These are phyloP conservation scores for Fusarium sp. DNA, from an alignment of 2,329 filamentous ascomycete species.

Conservation along the genomic window DNA sequence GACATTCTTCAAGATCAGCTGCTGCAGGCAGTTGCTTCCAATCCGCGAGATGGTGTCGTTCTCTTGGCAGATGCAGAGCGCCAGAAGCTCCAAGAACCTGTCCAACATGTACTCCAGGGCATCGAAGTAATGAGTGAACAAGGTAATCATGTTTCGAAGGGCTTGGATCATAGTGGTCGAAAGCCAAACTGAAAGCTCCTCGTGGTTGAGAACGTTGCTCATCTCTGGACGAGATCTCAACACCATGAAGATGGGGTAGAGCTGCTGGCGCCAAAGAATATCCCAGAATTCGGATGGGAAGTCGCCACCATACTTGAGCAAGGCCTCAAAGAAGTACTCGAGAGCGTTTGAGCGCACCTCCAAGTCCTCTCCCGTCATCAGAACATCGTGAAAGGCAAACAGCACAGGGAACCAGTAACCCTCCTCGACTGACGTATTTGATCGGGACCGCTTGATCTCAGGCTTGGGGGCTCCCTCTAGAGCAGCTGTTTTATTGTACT, in stretches of 20 bases:
- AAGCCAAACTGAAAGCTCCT: slow-evolving; percentile 97
- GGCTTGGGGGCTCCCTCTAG: slow-evolving; percentile 58
- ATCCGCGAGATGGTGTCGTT: slow-evolving; percentile 99
- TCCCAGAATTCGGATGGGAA: slow-evolving; percentile 98
- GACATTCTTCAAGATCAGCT: slow-evolving; percentile 96
- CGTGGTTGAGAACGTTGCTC: slow-evolving; percentile 93
- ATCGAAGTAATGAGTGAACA: slow-evolving; percentile 99
- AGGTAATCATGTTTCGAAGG: slow-evolving; percentile 95
- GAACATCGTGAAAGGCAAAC: slow-evolving; percentile 97
- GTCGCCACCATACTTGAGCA: slow-evolving; percentile 88
- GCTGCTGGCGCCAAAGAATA: slow-evolving; percentile 93
- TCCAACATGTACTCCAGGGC: slow-evolving; percentile 97
- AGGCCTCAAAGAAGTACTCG: slow-evolving; percentile 95
- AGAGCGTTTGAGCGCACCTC: slow-evolving; percentile 92
- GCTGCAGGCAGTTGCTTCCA: slow-evolving; percentile 96
- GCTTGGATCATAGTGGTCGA: slow-evolving; percentile 99
- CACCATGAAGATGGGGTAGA: slow-evolving; percentile 99
- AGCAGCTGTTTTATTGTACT: slow-evolving; percentile 54
- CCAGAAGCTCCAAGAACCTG: slow-evolving; percentile 93
- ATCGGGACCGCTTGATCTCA: slow-evolving; percentile 66
- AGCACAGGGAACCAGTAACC: slow-evolving; percentile 99
- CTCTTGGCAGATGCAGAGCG: slow-evolving; percentile 97
- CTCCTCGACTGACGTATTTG: slow-evolving; percentile 90
- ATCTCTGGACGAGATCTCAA: slow-evolving; percentile 96
- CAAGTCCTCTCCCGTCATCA: slow-evolving; percentile 99